Percentiles rank a stretch among this genome's conserved stretches.
Conservation (phyloP, 768 basidiomycete genomes). For the Auriscalpium vulgare region DNA sequence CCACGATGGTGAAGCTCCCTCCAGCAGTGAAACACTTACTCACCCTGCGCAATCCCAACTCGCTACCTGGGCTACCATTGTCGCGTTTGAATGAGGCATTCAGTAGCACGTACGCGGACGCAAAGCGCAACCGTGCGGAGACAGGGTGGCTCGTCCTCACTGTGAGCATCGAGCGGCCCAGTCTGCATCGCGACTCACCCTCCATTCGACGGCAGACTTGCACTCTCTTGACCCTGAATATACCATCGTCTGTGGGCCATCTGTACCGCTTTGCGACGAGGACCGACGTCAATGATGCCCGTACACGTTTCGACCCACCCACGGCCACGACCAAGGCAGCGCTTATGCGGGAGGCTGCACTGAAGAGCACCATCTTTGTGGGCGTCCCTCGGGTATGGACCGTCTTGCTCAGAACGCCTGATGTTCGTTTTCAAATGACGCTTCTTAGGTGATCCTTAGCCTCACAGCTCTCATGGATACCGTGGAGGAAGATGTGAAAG, state of each 20-base stretch:
- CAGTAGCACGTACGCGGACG: constrained; percentile 55
- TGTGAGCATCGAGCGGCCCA: constrained; percentile 32
- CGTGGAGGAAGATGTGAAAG: constrained; percentile 76
- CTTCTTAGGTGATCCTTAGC: constrained; percentile 60
- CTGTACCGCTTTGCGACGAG: constrained; percentile 74
- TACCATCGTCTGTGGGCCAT: constrained; percentile 70
- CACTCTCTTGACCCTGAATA: constrained; percentile 74
- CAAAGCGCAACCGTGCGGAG: constrained; percentile 54
- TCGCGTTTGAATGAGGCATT: constrained; percentile 49
- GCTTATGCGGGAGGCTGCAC: constrained; percentile 79
- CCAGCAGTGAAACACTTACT: constrained; percentile 64
- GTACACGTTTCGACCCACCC: constrained; percentile 34
- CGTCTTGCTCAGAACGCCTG: not conserved
- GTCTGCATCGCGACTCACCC: not conserved
- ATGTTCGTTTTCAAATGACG: too few species aligned
- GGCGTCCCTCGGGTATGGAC: constrained; percentile 67
- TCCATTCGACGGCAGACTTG: constrained; percentile 47
- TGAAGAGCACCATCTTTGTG: constrained; percentile 87
- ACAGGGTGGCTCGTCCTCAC: constrained; percentile 78
- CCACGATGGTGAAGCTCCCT: constrained; percentile 39
- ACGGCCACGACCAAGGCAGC: constrained; percentile 68
- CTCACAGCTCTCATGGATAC: constrained; percentile 69
- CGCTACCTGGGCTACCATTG: constrained; percentile 48
- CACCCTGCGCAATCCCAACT: constrained; percentile 56
- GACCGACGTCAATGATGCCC: constrained; percentile 29